These are phyloP conservation scores for Aureobasidium sp. DNA, from an alignment of 2,329 filamentous ascomycete genomes.

Conservation along the genomic window DNA sequence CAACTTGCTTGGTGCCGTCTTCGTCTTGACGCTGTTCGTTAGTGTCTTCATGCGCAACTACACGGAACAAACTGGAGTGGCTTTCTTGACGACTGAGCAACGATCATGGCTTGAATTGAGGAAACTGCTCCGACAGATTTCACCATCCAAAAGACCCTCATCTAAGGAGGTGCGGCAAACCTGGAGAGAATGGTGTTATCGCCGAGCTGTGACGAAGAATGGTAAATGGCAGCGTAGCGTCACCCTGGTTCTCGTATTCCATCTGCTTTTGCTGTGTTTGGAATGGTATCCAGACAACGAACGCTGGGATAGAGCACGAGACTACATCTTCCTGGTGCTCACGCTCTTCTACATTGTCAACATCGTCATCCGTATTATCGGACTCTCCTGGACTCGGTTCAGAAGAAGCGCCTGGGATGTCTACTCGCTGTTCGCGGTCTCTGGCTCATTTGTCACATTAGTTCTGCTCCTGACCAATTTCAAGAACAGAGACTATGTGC, in stretches of 20 bases:
- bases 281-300: slow-evolving; percentile 73
- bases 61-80: slow-evolving; percentile 95
- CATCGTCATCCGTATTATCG: slow-evolving; percentile 72
- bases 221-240: slow-evolving; percentile 83
- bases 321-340: slow-evolving; percentile 70
- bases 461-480: slow-evolving; percentile 60
- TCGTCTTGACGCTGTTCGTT: slow-evolving; percentile 93
- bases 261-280: slow-evolving; percentile 71
- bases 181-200: slow-evolving; percentile 93
- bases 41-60: slow-evolving; percentile 99
- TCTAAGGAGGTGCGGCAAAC: slow-evolving; percentile 60
- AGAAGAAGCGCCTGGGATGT: slow-evolving; percentile 92
- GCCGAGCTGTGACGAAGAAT: slow-evolving; percentile 84
- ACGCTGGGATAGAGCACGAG: slow-evolving; percentile 63
- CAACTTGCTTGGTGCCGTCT: slow-evolving; percentile 92
- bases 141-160: slow-evolving; percentile 85
- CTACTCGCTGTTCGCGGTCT: slow-evolving; percentile 72
- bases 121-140: slow-evolving; percentile 85
- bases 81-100: slow-evolving; percentile 90
- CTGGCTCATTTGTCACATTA: slow-evolving; percentile 74
- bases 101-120: slow-evolving; percentile 92
- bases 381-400: slow-evolving; percentile 87
- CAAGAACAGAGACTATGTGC: slow-evolving; percentile 52
- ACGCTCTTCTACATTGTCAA: slow-evolving; percentile 77
- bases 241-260: slow-evolving; percentile 69